Conservation (phyloP, 257 asterid genomes). For the Ilex aquifolium region DNA sequence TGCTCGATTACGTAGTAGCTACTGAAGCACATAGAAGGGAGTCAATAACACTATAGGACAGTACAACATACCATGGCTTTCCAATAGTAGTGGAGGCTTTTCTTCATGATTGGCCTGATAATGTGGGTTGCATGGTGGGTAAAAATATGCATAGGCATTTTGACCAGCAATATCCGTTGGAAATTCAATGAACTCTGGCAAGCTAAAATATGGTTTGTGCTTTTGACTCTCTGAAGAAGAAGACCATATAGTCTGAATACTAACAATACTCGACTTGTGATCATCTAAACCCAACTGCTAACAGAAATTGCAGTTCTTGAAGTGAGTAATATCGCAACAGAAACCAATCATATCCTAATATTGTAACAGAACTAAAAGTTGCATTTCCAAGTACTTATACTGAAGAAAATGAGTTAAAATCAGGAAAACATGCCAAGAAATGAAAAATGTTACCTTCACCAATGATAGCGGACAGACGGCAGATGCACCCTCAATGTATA, state of each 20-base stretch:
- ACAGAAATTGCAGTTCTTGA: background rate
- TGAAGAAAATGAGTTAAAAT: no score
- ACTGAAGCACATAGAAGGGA: no score
- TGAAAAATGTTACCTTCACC: constrained; percentile 54
- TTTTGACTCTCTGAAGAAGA: constrained; percentile 50
- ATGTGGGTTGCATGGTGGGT: constrained; percentile 80
- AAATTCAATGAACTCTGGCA: constrained; percentile 78
- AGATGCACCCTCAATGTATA: constrained; percentile 91
- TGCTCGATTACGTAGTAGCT: no score
- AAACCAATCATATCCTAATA: no score
- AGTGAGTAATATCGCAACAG: no score
- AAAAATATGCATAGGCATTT: constrained; percentile 85
- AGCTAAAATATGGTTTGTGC: constrained; percentile 48
- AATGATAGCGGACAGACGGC: constrained; percentile 67
- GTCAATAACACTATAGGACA: background rate
- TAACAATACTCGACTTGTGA: constrained; percentile 53
- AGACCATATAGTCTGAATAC: constrained; percentile 63
- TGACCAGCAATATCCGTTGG: constrained; percentile 85
- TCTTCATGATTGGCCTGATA: constrained; percentile 62
- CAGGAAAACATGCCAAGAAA: constrained; percentile 6
- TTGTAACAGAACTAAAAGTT: no score
- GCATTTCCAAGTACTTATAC: no score
- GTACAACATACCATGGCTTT: constrained; percentile 67
- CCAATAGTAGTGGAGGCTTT: constrained; percentile 84
- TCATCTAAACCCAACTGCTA: constrained; percentile 67